These are phyloP conservation scores for Hippophae tibetana DNA, from an alignment of 306 rosid species.

Conservation along the genomic window DNA sequence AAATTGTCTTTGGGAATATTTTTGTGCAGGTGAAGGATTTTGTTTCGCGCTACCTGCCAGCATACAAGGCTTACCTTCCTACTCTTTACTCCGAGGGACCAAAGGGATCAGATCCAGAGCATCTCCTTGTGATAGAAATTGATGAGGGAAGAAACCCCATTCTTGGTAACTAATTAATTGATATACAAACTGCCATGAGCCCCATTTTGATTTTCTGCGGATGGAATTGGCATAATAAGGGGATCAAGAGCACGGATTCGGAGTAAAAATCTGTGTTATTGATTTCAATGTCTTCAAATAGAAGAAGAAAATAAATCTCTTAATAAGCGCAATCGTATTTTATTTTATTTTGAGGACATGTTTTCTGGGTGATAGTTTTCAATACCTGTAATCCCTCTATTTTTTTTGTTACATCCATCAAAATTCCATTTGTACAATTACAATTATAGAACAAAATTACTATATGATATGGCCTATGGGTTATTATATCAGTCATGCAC, in stretches of 20 bases:
- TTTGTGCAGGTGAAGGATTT: constrained; percentile 65
- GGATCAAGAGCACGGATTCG: neutral
- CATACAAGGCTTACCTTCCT: constrained; percentile 87
- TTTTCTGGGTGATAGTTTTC: too few relatives aligned
- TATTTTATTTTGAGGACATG: too few relatives aligned
- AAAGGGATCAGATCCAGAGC: constrained; percentile 63
- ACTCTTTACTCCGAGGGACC: constrained; percentile 85
- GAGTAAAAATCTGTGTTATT: constrained; percentile 15
- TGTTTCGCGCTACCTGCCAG: constrained; percentile 90
- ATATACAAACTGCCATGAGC: constrained; percentile 8
- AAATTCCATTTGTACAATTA: too few relatives aligned
- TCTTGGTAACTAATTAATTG: constrained; percentile 31
- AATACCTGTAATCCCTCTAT: too few relatives aligned
- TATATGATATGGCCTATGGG: too few relatives aligned
- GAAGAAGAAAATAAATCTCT: neutral
- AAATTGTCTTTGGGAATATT: constrained; percentile 15
- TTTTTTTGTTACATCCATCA: too few relatives aligned
- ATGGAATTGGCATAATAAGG: constrained; percentile 13
- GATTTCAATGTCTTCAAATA: neutral
- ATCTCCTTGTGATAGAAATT: constrained; percentile 59
- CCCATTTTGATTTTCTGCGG: constrained; percentile 25
- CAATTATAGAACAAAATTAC: too few relatives aligned
- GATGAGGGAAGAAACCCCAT: constrained; percentile 92
- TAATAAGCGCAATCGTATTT: too few relatives aligned
- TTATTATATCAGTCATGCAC: too few relatives aligned